Percentiles rank a stretch among this genome's conserved stretches.
These are phyloP conservation scores for Iberis pinnata DNA, from an alignment of 345 rosid genomes.

Conservation along the genomic window DNA sequence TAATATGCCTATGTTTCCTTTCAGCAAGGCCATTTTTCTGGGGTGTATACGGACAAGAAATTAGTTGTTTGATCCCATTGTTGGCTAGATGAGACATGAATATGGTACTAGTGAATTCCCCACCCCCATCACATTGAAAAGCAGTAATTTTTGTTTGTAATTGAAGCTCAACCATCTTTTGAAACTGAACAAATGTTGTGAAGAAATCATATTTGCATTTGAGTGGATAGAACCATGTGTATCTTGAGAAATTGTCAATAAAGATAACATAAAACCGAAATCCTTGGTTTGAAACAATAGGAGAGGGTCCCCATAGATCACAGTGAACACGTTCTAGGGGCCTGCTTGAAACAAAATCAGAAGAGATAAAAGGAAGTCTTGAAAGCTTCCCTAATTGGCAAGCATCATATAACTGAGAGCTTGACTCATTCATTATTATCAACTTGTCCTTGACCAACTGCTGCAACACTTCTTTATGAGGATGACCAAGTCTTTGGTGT, in stretches of 20 bases:
- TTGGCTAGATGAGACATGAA: neutral
- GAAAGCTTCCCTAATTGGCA: neutral
- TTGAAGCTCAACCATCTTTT: neutral
- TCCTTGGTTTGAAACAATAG: neutral
- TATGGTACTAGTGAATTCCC: neutral
- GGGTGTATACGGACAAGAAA: neutral
- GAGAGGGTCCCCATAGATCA: neutral
- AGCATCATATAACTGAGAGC: neutral
- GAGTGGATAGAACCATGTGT: neutral
- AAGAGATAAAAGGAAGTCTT: neutral
- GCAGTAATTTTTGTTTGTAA: neutral
- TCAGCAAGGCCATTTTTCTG: neutral
- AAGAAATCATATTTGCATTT: neutral
- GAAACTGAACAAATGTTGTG: neutral
- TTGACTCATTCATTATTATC: neutral
- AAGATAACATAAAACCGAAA: neutral
- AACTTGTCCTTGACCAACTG: neutral
- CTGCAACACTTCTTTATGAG: neutral
- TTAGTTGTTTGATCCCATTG: neutral
- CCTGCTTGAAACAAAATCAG: neutral
- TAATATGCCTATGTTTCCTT: neutral
- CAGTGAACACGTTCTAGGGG: neutral
- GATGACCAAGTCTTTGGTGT: neutral
- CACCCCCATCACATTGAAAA: neutral
- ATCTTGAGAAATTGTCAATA: neutral